Evolutionary conservation across 129 eudicot genomes (phyloP).

Genomic region (Lonicera japonica): DNA sequence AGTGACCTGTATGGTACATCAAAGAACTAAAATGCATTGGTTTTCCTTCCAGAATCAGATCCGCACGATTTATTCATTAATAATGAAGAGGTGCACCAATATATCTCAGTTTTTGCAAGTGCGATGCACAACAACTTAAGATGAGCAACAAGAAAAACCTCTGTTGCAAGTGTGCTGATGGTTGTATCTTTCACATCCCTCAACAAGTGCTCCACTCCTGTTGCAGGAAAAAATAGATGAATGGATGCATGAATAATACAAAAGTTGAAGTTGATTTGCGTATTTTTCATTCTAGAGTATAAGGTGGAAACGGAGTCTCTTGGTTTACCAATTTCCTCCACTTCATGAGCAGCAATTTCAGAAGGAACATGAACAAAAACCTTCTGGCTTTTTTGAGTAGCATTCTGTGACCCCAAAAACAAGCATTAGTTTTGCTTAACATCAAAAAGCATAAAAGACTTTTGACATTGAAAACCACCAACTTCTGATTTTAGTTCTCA

Average conservation of each 20-base stretch:
- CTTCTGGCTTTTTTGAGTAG: constrained; percentile 97
- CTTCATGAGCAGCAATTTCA: constrained; percentile 99
- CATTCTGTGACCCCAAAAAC: constrained; percentile 52
- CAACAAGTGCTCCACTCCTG: constrained; percentile 97
- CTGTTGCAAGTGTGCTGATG: constrained; percentile 96
- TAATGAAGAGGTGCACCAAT: background rate
- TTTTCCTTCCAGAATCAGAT: background rate
- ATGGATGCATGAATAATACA: background rate
- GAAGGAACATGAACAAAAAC: constrained; percentile 93
- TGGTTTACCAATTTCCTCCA: constrained; percentile 88
- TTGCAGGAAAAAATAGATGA: constrained; percentile 8
- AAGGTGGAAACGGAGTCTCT: background rate
- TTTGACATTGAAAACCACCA: background rate
- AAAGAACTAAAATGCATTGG: background rate
- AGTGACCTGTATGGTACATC: constrained; percentile 53
- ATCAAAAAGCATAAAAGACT: constrained; percentile 5
- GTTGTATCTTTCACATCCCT: constrained; percentile 99
- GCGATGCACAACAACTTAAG: background rate
- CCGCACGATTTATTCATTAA: background rate
- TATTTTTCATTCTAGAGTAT: background rate
- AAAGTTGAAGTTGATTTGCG: background rate
- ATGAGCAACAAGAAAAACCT: constrained; percentile 30
- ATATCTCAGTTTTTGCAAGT: too few relatives aligned
- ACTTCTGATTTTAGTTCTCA: constrained; percentile 4
- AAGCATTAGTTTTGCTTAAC: background rate